Base-by-base conservation (phyloP, 257 asterid species). In the Nicotiana attenuata region DNA sequence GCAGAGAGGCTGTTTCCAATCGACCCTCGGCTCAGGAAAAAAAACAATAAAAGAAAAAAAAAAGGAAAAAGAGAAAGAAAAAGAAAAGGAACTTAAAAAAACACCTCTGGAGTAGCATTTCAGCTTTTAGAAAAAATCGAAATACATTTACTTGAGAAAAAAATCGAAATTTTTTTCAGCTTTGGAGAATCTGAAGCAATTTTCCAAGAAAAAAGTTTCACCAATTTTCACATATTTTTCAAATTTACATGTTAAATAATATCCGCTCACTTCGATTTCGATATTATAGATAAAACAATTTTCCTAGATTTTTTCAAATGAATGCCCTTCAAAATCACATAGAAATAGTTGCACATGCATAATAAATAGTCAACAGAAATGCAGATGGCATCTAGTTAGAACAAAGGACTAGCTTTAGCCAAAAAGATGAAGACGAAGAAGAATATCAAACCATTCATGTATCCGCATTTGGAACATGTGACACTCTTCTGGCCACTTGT, bases 381-480 rank as follows among this genome's bases (percentile, higher is more conserved):
- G 79, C 16, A 24, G 24, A 73, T 73, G 63, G 16, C 28, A 47
- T 47, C 64, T 52, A 65, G 31, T 65, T 33, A 11, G 10, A 17
- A 50, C 60, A 47, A 50, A 73, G 50, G 75, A 65, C 47, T 65
- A 65, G 50, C 19, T 73, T 24, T 19, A 73, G 41, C 41, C 64
- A 56, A 35, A 24, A 35, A 17, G 16, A 17, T 8, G 7, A 28
- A 19, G 41, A 63, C 7, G 16, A 61, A 81, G 57, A 69, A 82
- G 33, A 69, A 68, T 78, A 83, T 45, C 95, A 84, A 41, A 96
- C 98, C 99, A 89, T 92, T 96, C 75, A 84, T 59, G 84, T 88
- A 88, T 85, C 93, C 94, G 69, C 99, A 96, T 85, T 90, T 91
- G 77, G 91, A 76, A 88, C 99, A 96, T 86, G 66, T 66, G 17